Conservation (phyloP, 768 basidiomycete species). For the Lactarius evosmus region DNA sequence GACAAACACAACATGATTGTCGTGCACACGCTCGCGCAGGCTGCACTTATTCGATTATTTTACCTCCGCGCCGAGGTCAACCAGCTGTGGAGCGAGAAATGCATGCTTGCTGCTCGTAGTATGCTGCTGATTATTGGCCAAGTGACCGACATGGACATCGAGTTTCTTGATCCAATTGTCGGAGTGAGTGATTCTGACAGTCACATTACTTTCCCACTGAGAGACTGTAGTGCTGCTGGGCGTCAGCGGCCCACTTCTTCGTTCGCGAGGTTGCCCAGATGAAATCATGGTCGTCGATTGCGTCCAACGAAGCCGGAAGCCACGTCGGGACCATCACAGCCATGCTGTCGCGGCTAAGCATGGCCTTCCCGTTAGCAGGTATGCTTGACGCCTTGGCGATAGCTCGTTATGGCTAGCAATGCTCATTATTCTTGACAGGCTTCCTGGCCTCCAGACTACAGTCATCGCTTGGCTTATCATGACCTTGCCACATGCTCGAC, state of each 20-base stretch:
- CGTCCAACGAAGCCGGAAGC: constrained; percentile 52
- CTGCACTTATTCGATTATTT: constrained; percentile 63
- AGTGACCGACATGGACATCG: constrained; percentile 60
- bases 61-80: constrained; percentile 47
- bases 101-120: constrained; percentile 58
- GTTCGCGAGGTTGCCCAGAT: constrained; percentile 62
- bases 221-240: constrained; percentile 62
- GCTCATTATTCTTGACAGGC: constrained; percentile 11
- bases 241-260: constrained; percentile 61
- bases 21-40: constrained; percentile 63
- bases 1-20: constrained; percentile 59
- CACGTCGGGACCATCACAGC: constrained; percentile 60
- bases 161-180: constrained; percentile 74
- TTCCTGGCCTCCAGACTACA: constrained; percentile 22
- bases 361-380: constrained; percentile 59
- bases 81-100: constrained; percentile 60
- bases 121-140: constrained; percentile 60
- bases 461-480: constrained; percentile 22
- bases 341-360: constrained; percentile 59
- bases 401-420: background rate
- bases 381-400: background rate
- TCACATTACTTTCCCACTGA: constrained; percentile 9
- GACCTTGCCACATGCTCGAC: constrained; percentile 7
- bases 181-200: constrained; percentile 47
- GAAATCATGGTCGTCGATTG: constrained; percentile 60